Conservation (phyloP, 352 stramenopile genomes). For the Pythium rishiriense region DNA sequence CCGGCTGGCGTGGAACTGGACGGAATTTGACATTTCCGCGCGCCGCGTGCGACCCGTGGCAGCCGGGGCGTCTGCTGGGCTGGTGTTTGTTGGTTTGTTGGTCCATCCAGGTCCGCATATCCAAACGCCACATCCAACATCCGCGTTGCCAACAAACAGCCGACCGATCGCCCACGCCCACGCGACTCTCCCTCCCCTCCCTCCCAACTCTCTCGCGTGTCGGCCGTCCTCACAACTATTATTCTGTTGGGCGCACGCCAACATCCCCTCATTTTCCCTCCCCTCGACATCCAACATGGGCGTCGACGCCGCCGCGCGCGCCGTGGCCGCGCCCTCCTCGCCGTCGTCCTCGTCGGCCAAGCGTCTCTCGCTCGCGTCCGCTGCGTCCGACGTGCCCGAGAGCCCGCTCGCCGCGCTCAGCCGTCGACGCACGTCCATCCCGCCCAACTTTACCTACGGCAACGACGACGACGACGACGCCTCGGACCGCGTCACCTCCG, state of each 20-base stretch:
- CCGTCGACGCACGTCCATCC: conserved; percentile 65
- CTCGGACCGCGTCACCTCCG: conserved; percentile 25
- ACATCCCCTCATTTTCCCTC: not conserved
- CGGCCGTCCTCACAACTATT: not conserved
- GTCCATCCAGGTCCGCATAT: not conserved
- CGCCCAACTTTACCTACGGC: conserved; percentile 52
- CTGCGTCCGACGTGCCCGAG: not conserved
- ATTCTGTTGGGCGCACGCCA: not conserved
- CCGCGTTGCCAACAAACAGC: conserved; percentile 17
- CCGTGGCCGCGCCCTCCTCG: not conserved
- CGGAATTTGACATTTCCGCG: conserved; percentile 20
- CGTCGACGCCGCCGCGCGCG: conserved; percentile 23
- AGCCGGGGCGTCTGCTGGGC: not conserved
- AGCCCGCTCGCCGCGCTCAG: conserved; percentile 17
- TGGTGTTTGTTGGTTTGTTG: not conserved
- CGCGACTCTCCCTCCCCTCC: not conserved
- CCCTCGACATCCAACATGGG: conserved; percentile 21
- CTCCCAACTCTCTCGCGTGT: not conserved
- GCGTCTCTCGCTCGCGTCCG: not conserved
- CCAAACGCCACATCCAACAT: conserved; percentile 21
- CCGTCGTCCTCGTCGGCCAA: conserved; percentile 1
- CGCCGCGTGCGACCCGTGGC: not conserved
- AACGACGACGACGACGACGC: conserved; percentile 12
- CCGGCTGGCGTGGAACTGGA: conserved; percentile 22
- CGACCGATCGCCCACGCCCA: not conserved